Conservation (phyloP, 768 basidiomycete genomes). For the Russula griseocarnosa region DNA sequence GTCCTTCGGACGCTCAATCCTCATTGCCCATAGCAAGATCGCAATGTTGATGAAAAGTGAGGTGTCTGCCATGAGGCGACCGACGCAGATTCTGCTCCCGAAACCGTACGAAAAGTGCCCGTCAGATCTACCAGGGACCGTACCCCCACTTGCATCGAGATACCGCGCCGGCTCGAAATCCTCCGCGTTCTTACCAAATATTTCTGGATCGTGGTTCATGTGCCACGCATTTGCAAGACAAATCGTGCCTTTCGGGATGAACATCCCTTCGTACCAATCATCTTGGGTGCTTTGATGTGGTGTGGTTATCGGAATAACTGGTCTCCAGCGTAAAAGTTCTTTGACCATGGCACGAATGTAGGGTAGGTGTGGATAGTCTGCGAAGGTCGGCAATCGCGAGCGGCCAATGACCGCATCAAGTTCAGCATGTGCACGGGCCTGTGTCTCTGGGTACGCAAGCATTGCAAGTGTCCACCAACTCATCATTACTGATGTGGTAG, state of each 20-base stretch:
- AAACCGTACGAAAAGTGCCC: conserved; percentile 28
- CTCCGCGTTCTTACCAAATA: conserved; percentile 30
- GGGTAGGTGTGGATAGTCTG: conserved; percentile 7
- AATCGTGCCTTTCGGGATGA: conserved; percentile 33
- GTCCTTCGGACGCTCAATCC: conserved; percentile 18
- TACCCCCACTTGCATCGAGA: conserved; percentile 29
- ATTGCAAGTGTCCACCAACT: neutral
- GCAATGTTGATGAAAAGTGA: conserved; percentile 36
- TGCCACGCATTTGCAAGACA: conserved; percentile 34
- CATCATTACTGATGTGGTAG: neutral
- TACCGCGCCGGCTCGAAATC: conserved; percentile 30
- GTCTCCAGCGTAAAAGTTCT: conserved; percentile 1
- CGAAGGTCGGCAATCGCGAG: conserved; percentile 1
- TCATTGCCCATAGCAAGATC: conserved; percentile 30
- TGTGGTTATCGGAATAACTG: neutral
- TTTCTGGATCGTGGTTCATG: conserved; percentile 30
- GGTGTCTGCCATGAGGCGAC: conserved; percentile 27
- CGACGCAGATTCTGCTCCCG: conserved; percentile 26
- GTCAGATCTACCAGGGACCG: conserved; percentile 22
- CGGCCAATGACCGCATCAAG: conserved; percentile 4
- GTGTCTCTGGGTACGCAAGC: conserved; percentile 5
- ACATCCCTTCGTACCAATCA: conserved; percentile 21
- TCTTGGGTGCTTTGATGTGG: neutral
- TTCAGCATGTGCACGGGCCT: neutral
- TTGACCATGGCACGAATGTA: conserved; percentile 13